Percentiles rank a stretch among this genome's conserved stretches.
These are phyloP conservation scores for Neoboletus brunneissimus DNA, from an alignment of 768 basidiomycete species.

Conservation along the genomic window DNA sequence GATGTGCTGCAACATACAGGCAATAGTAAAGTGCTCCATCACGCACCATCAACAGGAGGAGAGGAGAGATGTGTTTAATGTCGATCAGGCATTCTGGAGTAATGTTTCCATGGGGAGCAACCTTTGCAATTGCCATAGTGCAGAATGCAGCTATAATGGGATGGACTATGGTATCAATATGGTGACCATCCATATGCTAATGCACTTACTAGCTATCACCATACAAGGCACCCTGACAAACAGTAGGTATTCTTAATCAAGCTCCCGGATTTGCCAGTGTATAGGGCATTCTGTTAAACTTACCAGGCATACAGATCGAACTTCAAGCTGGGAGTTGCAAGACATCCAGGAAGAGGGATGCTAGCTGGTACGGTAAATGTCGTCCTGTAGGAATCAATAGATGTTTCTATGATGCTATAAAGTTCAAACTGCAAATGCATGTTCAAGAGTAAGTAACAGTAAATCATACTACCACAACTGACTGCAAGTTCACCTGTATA, in stretches of 20 bases:
- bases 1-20: not conserved
- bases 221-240: not conserved
- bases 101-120: not conserved
- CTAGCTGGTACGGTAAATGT: not conserved
- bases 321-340: not conserved
- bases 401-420: not conserved
- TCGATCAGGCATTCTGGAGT: not conserved
- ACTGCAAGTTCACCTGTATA: not conserved
- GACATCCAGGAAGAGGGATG: not conserved
- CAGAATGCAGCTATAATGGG: too few relatives aligned
- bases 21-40: not conserved
- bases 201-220: conserved; percentile 2
- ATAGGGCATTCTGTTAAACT: not conserved
- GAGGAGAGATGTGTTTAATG: not conserved
- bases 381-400: not conserved
- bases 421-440: not conserved
- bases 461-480: not conserved
- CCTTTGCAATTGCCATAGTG: too few relatives aligned
- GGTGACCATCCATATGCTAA: not conserved
- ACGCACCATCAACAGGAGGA: conserved; percentile 1
- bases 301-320: not conserved
- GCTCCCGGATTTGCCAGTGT: not conserved
- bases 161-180: not conserved
- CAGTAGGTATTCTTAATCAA: not conserved
- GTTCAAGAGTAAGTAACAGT: not conserved